A percentile compares a stretch with the other conserved stretches of the same genome.
Evolutionary conservation across 306 rosid species (phyloP).

Genomic region (Sesbania bispinosa): DNA sequence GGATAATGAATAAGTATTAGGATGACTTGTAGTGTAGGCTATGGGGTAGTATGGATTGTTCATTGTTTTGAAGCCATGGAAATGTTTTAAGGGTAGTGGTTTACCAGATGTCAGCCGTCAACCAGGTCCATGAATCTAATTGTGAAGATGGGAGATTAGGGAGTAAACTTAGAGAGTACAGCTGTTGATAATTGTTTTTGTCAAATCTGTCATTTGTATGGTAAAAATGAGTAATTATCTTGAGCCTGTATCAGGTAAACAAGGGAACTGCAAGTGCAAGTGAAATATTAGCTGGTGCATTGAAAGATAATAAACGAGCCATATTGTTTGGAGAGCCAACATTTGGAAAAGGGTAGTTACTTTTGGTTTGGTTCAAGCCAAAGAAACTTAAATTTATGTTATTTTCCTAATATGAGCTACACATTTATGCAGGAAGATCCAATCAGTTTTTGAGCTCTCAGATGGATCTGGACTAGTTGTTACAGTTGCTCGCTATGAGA

Average conservation of each 20-base stretch:
- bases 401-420: slow-evolving; percentile 26
- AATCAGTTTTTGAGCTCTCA: slow-evolving; percentile 87
- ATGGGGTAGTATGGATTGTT: not conserved
- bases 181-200: slow-evolving; percentile 3
- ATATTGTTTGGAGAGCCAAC: slow-evolving; percentile 91
- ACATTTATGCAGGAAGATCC: slow-evolving; percentile 74
- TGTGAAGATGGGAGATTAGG: not conserved
- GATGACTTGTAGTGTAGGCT: not conserved
- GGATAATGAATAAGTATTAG: not conserved
- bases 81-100: not conserved
- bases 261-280: slow-evolving; percentile 99
- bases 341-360: slow-evolving; percentile 82
- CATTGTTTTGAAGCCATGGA: not conserved
- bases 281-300: slow-evolving; percentile 93
- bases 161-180: not conserved
- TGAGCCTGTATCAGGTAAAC: slow-evolving; percentile 63
- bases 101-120: not conserved
- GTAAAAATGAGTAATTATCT: not conserved
- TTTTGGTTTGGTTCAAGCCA: slow-evolving; percentile 21
- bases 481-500: slow-evolving; percentile 93
- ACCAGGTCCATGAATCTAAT: not conserved
- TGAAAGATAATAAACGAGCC: slow-evolving; percentile 95
- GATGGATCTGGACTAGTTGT: slow-evolving; percentile 97
- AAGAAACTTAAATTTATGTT: not conserved
- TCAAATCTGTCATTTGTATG: not conserved